Base-by-base conservation (phyloP, 1,139 yeast genomes). In the Tardiomyces depauwii region DNA sequence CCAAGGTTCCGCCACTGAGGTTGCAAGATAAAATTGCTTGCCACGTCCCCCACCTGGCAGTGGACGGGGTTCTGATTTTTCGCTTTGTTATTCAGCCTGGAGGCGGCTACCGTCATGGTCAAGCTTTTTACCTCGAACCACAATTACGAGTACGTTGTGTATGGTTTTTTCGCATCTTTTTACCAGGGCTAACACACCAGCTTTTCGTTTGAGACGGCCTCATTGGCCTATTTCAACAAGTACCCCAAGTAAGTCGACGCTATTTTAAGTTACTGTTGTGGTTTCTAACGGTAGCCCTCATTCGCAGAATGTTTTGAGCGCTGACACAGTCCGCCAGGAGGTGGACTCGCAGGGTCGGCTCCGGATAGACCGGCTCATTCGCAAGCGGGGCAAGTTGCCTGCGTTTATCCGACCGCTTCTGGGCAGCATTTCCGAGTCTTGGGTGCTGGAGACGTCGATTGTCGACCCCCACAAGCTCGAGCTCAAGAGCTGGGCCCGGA, bases 231-330 rank as follows among this genome's bases (percentile, higher is more conserved):
- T 61, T 80, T 86, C 63, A 85, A 85, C 65, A 70, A 93, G 55
- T 87, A 86, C 59, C 96, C 96, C 2, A 87, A 87, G 36, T 30
- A 30, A 5, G 36, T 30, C 11, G 36, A 30, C 36, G 4, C 10
- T 30, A 4, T 30, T 12, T 30, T 3, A 10, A 30, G 5, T 13
- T 30, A 14, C 36, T 5, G 3, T 30, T 30, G 36, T 30, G 10
- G 10, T 12, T 5, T 5, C 36, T 30, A 30, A 27, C 30, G 12
- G 5, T 30, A 30, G 36, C 43, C 98, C 98, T 2, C 88, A 74
- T 60, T 82, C 96, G 39, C 68, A 78, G n/a, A 96, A 91, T 66
- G 96, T 91, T 13, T 69, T 82, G 42, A 82, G 95, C 13, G 80
- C 80, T 39, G 98, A 91, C 61, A 85, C 95, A 2, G 63, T 85